phyloP scores from a whole-genome alignment of 345 rosid genomes.

The Limnanthes douglasii region DNA sequence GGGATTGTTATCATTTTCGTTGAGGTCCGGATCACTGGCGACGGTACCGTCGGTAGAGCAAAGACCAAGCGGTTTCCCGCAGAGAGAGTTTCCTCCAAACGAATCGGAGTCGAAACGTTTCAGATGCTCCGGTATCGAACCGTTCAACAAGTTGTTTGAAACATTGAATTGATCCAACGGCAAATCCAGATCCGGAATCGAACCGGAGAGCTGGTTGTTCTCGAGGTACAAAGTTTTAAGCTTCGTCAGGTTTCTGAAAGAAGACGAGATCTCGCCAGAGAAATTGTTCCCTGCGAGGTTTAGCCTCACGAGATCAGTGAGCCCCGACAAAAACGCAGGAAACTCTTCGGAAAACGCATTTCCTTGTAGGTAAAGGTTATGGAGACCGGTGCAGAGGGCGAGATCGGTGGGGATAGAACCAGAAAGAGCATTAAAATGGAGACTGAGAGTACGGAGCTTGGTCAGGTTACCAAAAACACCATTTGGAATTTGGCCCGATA shows the following conservation, averaged over 20 bases:
- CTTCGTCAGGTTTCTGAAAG: constrained; percentile 51
- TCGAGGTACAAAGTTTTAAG: constrained; percentile 61
- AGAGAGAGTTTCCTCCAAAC: constrained; percentile 61
- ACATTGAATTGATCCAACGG: constrained; percentile 62
- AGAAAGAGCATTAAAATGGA: constrained; percentile 55
- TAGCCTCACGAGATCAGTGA: constrained; percentile 44
- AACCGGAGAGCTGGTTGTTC: constrained; percentile 49
- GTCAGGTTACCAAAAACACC: constrained; percentile 76
- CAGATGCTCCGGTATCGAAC: constrained; percentile 48
- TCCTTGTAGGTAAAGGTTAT: constrained; percentile 69
- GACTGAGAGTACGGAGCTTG: constrained; percentile 56
- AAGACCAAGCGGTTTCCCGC: constrained; percentile 57
- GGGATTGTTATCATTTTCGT: no score
- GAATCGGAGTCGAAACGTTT: constrained; percentile 28
- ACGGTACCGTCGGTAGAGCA: constrained; percentile 18
- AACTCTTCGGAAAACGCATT: constrained; percentile 67
- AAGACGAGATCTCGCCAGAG: constrained; percentile 43
- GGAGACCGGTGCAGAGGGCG: constrained; percentile 36
- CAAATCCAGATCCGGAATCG: constrained; percentile 28
- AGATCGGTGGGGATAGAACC: constrained; percentile 75
- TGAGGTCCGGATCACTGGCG: constrained; percentile 32
- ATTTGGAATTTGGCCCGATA: constrained; percentile 50
- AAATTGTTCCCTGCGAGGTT: constrained; percentile 52
- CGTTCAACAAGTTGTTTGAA: constrained; percentile 64
- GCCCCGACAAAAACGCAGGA: constrained; percentile 37